phyloP scores from a whole-genome alignment of 345 rosid genomes.

The Ricinus communis region DNA sequence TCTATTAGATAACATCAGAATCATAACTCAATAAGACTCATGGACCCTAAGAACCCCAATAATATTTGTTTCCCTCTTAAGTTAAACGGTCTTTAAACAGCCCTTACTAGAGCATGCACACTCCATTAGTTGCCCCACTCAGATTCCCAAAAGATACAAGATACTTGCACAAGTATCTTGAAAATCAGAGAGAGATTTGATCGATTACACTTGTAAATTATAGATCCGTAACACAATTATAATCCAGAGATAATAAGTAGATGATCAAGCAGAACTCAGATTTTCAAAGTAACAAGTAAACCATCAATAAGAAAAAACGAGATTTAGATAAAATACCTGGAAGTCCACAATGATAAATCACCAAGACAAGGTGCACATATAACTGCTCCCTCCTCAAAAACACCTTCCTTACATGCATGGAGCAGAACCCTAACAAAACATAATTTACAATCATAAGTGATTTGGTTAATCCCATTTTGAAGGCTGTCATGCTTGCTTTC shows the following conservation, averaged over 20 bases:
- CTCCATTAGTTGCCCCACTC: neutral
- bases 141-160: neutral
- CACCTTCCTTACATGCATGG: slow-evolving; percentile 69
- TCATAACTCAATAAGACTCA: neutral
- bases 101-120: neutral
- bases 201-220: neutral
- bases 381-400: slow-evolving; percentile 81
- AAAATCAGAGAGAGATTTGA: no score
- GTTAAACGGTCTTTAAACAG: neutral
- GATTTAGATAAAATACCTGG: slow-evolving; percentile 41
- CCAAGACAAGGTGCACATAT: slow-evolving; percentile 57
- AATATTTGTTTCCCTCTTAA: neutral
- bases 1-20: neutral
- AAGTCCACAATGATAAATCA: slow-evolving; percentile 55
- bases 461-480: slow-evolving; percentile 28
- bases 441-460: slow-evolving; percentile 38
- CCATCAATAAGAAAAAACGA: neutral
- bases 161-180: neutral
- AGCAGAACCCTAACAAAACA: slow-evolving; percentile 77
- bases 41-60: neutral
- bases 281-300: neutral
- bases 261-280: neutral
- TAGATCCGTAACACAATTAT: neutral
- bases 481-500: slow-evolving; percentile 28
- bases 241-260: neutral